Base-by-base conservation (phyloP, 345 rosid genomes). In the Isatis tinctoria region DNA sequence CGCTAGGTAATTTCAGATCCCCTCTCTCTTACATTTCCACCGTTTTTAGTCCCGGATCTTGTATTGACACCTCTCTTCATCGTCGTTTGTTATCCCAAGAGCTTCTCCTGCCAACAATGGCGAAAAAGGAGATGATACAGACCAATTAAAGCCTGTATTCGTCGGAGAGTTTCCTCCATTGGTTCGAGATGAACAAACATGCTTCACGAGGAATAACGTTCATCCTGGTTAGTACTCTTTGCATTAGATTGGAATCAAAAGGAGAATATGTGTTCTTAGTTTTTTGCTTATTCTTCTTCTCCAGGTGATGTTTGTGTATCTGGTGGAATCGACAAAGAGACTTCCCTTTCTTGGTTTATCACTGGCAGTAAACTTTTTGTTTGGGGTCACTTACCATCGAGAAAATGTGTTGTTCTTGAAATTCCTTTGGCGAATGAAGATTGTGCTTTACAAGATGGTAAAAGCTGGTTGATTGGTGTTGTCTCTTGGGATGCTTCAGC, bases 281-380 rank as follows among this genome's bases (percentile, higher is more conserved):
- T 47, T 67, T 66, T 65, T 44, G 10, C 39, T 33, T 49, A 28
- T 79, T 52, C 18, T 75, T 52, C 16, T 74, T 39, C 73, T 24
- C 64, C 88, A 91, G 96, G 89, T 70, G 82, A 82, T 63, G 77
- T 60, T 4, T 72, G 63, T 66, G 67, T 84, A 51, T 84, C 84
- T 8, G 98, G 98, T 80, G 97, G 96, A 79, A 90, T 90, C 85
- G 97, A 94, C 75, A 85, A 67, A 75, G 84, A 72, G 39, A 83
- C 93, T 2, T 82, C 89, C 57, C 90, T 88, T 51, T 87, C 91
- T 33, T 95, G 97, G 99, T 84, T 92, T 75, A 79, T 86, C 35
- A 82, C 80, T 75, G 90, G 87, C 63, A 83, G 78, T 41, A 92
- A 74, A 66, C 75, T 90, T 74, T 90, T 90, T 70, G 74, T 95